Conservation (phyloP, 345 rosid species). For the Lepidium sativum region DNA sequence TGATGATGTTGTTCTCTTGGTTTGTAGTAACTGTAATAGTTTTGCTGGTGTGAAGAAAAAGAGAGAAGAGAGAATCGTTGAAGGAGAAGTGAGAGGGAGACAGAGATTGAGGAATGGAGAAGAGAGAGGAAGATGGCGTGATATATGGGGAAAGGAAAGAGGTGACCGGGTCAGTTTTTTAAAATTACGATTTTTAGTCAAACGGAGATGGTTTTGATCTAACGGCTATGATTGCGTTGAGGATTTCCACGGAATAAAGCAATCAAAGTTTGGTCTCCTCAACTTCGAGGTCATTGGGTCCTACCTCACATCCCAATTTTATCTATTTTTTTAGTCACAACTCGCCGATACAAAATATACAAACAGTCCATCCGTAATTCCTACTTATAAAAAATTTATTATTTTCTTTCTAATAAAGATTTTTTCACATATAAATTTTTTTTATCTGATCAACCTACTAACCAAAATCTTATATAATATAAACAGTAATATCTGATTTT, state of each 20-base stretch:
- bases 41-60: not conserved
- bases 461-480: too few relatives aligned
- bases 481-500: too few relatives aligned
- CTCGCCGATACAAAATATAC: too few relatives aligned
- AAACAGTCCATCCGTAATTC: too few relatives aligned
- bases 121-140: constrained; percentile 4
- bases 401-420: too few relatives aligned
- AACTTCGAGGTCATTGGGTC: constrained; percentile 20
- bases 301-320: constrained; percentile 1
- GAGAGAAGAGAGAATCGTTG: constrained; percentile 1
- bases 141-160: constrained; percentile 34
- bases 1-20: constrained; percentile 6
- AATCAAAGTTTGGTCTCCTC: constrained; percentile 30
- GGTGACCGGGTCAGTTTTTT: constrained; percentile 39
- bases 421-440: too few relatives aligned
- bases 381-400: too few relatives aligned
- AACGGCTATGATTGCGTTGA: constrained; percentile 36
- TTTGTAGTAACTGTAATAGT: too few relatives aligned
- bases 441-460: too few relatives aligned
- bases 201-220: constrained; percentile 24
- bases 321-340: too few relatives aligned
- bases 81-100: not conserved
- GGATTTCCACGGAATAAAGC: constrained; percentile 25
- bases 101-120: not conserved
- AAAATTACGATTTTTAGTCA: constrained; percentile 21